Evolutionary conservation across 331 rosid species (phyloP).

Genomic region (Stylosanthes scabra): DNA sequence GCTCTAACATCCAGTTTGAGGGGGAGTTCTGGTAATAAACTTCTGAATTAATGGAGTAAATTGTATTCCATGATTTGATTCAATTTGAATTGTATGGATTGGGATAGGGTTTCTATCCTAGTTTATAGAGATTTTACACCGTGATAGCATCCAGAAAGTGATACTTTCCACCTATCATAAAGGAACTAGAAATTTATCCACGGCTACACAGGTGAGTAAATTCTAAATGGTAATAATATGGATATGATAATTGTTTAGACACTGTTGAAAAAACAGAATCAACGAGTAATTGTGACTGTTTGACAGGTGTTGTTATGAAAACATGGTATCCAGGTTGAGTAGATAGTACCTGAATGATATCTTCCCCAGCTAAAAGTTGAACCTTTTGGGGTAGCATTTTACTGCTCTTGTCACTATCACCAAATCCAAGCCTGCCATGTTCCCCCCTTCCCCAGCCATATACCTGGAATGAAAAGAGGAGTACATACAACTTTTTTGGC

Average conservation of each 20-base stretch:
- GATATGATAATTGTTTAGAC: no score
- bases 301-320: conserved; percentile 2
- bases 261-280: neutral
- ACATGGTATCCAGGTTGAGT: neutral
- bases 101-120: no score
- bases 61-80: no score
- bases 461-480: conserved; percentile 62
- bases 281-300: neutral
- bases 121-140: no score
- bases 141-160: no score
- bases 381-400: conserved; percentile 98
- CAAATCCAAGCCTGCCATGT: conserved; percentile 98
- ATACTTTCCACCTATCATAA: no score
- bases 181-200: no score
- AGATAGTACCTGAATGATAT: conserved; percentile 86
- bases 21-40: conserved; percentile 6
- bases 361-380: conserved; percentile 89
- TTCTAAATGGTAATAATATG: no score
- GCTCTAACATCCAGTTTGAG: no score
- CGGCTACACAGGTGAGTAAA: no score
- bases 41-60: no score
- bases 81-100: no score
- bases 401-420: conserved; percentile 97
- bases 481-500: conserved; percentile 14
- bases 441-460: conserved; percentile 99